Percentiles rank a stretch among this genome's conserved stretches.
These are phyloP conservation scores for Microdochium bolleyi DNA, from an alignment of 2,329 filamentous ascomycete species.

Conservation along the genomic window DNA sequence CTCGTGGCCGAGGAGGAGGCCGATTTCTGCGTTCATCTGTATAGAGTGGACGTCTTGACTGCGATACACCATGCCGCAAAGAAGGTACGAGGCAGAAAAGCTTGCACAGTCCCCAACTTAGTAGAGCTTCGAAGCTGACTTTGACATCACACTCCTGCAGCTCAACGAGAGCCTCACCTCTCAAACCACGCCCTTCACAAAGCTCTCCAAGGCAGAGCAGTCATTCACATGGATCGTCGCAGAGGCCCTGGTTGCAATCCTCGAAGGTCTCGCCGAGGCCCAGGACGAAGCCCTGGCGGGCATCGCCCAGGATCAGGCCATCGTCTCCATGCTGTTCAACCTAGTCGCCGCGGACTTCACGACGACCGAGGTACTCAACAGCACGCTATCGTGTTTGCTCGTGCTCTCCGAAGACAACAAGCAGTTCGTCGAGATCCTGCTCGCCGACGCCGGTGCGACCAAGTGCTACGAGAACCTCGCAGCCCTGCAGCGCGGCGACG, in stretches of 20 bases:
- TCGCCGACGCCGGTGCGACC: constrained; percentile 26
- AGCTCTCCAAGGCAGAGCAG: constrained; percentile 45
- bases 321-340: constrained; percentile 46
- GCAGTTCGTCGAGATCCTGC: constrained; percentile 42
- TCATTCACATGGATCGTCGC: constrained; percentile 44
- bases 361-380: constrained; percentile 33
- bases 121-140: constrained; percentile 1
- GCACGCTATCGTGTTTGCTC: constrained; percentile 46
- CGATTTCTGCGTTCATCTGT: constrained; percentile 60
- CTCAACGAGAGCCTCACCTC: constrained; percentile 31
- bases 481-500: constrained; percentile 36
- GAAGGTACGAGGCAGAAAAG: constrained; percentile 30
- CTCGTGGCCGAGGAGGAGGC: constrained; percentile 56
- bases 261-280: constrained; percentile 47
- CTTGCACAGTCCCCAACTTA: constrained; percentile 1
- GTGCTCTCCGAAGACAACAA: constrained; percentile 53
- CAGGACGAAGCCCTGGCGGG: constrained; percentile 52
- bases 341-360: constrained; percentile 33
- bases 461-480: constrained; percentile 41
- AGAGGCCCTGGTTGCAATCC: constrained; percentile 42
- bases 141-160: constrained; percentile 16
- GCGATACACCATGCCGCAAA: constrained; percentile 49
- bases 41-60: constrained; percentile 51
- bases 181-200: constrained; percentile 33
- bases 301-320: constrained; percentile 38